Evolutionary conservation across 2,329 filamentous ascomycete species (phyloP).

Genomic region (Leptographium wingfieldii): DNA sequence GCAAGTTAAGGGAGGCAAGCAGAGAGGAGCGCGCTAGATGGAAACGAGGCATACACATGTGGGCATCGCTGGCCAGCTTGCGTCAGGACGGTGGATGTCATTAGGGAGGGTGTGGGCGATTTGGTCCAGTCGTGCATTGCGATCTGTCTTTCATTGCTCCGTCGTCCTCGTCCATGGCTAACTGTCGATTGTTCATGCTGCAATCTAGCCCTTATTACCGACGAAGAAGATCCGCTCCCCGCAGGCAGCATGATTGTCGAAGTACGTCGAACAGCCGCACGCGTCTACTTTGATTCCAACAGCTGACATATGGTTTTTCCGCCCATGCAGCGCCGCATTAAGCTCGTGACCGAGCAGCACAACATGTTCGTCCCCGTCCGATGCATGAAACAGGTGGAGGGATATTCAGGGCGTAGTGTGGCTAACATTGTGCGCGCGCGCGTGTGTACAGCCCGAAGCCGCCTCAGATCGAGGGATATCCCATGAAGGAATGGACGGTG

Average conservation of each 20-base stretch:
- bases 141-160: background rate
- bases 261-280: slow-evolving; percentile 10
- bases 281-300: background rate
- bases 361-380: slow-evolving; percentile 49
- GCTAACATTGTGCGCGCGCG: background rate
- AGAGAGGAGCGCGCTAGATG: background rate
- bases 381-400: background rate
- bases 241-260: slow-evolving; percentile 25
- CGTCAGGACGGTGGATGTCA: background rate
- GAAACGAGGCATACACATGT: background rate
- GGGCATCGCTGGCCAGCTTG: background rate
- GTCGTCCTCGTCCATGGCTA: background rate
- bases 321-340: slow-evolving; percentile 61
- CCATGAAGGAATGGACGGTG: slow-evolving; percentile 87
- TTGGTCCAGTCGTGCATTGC: no score
- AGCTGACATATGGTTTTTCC: background rate
- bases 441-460: slow-evolving; percentile 53
- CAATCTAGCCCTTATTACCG: background rate
- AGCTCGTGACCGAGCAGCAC: slow-evolving; percentile 84
- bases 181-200: background rate
- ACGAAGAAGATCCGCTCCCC: background rate
- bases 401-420: background rate
- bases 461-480: slow-evolving; percentile 73
- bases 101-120: no score
- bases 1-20: background rate